phyloP scores from a whole-genome alignment of 164 flowering plant species.

The Taxillus chinensis region DNA sequence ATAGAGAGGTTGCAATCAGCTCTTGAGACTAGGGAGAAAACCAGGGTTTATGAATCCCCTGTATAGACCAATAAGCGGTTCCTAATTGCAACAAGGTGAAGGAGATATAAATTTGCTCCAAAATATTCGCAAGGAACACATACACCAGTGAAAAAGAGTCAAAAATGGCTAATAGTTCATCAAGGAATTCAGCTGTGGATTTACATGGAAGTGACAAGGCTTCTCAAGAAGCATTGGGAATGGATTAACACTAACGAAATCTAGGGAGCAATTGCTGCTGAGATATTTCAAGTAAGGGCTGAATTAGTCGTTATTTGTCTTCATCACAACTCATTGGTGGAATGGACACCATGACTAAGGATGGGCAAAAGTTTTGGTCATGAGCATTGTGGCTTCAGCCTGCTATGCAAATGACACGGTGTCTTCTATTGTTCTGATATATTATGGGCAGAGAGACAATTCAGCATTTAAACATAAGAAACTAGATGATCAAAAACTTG shows the following conservation, averaged over 20 bases:
- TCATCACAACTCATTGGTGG: conserved; percentile 9
- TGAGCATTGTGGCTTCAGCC: conserved; percentile 19
- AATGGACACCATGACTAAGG: conserved; percentile 4
- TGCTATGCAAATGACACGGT: conserved; percentile 7
- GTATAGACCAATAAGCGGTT: too few species aligned
- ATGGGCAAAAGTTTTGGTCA: not conserved
- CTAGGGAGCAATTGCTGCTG: conserved; percentile 8
- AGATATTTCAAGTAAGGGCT: conserved; percentile 7
- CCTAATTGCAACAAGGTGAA: too few species aligned
- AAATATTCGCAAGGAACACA: too few species aligned
- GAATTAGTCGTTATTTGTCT: conserved; percentile 13
- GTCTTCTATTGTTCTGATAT: conserved; percentile 6
- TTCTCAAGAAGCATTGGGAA: not conserved
- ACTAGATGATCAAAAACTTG: conserved; percentile 3
- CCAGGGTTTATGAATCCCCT: too few species aligned
- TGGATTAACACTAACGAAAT: conserved; percentile 7
- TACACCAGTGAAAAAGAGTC: too few species aligned
- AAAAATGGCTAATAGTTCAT: too few species aligned
- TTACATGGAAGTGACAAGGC: not conserved
- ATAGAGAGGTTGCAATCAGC: too few species aligned
- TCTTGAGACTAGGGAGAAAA: too few species aligned
- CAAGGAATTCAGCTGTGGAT: too few species aligned
- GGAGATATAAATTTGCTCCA: too few species aligned
- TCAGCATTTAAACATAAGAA: not conserved
- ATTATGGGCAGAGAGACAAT: conserved; percentile 11